These are phyloP conservation scores for Oryza australiensis DNA, from an alignment of 176 grass and related monocot genomes.

Conservation along the genomic window DNA sequence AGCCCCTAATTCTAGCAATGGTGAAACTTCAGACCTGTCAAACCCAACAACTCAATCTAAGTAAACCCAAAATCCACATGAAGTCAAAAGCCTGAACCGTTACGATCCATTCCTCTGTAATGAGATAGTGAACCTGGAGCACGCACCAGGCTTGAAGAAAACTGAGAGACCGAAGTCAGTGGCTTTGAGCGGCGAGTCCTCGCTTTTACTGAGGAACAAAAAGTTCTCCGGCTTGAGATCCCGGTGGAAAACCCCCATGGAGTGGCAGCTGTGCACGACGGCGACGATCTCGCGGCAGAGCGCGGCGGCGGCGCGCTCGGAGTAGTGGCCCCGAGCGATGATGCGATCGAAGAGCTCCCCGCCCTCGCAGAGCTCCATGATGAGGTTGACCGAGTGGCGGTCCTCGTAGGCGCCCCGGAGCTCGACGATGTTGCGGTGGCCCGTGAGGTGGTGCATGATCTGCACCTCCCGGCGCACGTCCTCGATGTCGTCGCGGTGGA, in stretches of 20 bases:
- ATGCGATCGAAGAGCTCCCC: slow-evolving; percentile 99
- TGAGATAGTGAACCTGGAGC: neutral
- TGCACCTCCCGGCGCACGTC: slow-evolving; percentile 94
- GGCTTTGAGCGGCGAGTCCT: slow-evolving; percentile 94
- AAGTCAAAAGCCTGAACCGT: neutral
- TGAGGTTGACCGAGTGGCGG: slow-evolving; percentile 88
- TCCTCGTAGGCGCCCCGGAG: slow-evolving; percentile 91
- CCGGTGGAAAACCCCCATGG: slow-evolving; percentile 98
- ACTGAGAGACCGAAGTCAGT: slow-evolving; percentile 97
- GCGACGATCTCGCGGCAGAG: slow-evolving; percentile 90
- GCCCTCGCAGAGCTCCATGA: slow-evolving; percentile 98
- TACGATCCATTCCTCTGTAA: neutral
- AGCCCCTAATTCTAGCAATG: slow-evolving; percentile 32
- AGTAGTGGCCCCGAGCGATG: slow-evolving; percentile 88
- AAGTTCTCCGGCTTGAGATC: slow-evolving; percentile 99
- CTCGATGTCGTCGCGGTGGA: slow-evolving; percentile 88
- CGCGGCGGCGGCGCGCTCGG: slow-evolving; percentile 83
- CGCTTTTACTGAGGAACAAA: slow-evolving; percentile 70
- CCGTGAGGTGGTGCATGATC: slow-evolving; percentile 99
- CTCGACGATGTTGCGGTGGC: slow-evolving; percentile 97
- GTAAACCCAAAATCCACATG: slow-evolving; percentile 37
- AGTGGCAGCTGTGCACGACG: slow-evolving; percentile 94
- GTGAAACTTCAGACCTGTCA: neutral
- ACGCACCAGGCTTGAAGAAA: slow-evolving; percentile 84
- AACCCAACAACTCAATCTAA: neutral